These are phyloP conservation scores for Sugiyamaella chiloensis DNA, from an alignment of 805 yeast species.

Conservation along the genomic window DNA sequence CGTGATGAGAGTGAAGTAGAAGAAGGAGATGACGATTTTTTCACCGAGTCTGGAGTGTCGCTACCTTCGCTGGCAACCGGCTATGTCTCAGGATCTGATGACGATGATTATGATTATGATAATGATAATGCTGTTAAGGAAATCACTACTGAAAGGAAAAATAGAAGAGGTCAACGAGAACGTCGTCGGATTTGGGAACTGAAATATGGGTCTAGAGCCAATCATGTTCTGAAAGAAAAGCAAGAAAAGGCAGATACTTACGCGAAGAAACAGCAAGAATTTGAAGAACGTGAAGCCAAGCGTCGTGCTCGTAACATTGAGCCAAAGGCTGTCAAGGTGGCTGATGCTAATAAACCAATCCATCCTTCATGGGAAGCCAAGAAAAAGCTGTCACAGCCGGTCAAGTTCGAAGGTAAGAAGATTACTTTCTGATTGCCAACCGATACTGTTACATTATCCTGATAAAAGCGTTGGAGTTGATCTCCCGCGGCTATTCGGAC, in stretches of 20 bases:
- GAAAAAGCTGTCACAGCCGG: conserved; percentile 60
- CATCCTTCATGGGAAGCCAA: conserved; percentile 99
- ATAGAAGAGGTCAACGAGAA: conserved; percentile 96
- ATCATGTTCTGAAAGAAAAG: conserved; percentile 70
- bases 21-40: conserved; percentile 43
- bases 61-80: conserved; percentile 78
- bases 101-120: conserved; percentile 35
- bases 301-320: conserved; percentile 14
- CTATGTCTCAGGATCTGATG: conserved; percentile 78
- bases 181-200: conserved; percentile 95
- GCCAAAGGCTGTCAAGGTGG: neutral
- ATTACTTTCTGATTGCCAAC: conserved; percentile 55
- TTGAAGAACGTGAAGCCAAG: conserved; percentile 53
- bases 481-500: too few species aligned
- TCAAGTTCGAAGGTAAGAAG: conserved; percentile 81
- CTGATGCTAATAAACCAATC: conserved; percentile 39
- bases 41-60: conserved; percentile 23
- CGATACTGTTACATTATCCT: too few species aligned
- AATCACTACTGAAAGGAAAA: conserved; percentile 51
- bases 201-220: conserved; percentile 82
- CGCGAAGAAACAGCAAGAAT: conserved; percentile 58
- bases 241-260: conserved; percentile 53
- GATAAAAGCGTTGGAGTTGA: neutral
- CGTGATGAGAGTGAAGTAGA: conserved; percentile 51
- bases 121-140: conserved; percentile 22